Percentiles rank a stretch among this genome's conserved stretches.
Evolutionary conservation across 257 asterid genomes (phyloP).

Genomic region (Sherardia arvensis): DNA sequence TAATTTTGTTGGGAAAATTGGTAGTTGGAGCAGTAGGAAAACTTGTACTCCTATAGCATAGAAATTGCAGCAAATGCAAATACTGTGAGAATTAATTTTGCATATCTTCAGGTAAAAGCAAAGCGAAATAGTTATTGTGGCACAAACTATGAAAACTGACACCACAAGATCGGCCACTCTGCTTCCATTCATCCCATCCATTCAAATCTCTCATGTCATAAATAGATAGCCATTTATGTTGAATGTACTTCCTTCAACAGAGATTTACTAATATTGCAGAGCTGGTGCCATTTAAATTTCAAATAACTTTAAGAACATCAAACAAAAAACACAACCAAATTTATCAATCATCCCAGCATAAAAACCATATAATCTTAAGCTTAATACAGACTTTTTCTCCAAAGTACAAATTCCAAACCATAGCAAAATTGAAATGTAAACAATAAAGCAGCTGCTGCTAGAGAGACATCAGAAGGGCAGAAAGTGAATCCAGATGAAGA

Average conservation of each 20-base stretch:
- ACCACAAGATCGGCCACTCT: slow-evolving; percentile 6
- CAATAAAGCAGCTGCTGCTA: not conserved
- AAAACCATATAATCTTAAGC: not conserved
- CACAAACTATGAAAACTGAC: slow-evolving; percentile 23
- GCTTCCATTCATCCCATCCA: not conserved
- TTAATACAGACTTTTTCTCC: not conserved
- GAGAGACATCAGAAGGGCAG: not conserved
- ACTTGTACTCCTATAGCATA: not conserved
- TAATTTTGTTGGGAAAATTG: not conserved
- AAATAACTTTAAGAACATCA: too few species aligned
- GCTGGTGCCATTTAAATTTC: too few species aligned
- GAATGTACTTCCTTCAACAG: too few species aligned
- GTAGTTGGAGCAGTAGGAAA: not conserved
- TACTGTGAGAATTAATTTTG: not conserved
- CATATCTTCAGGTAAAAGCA: slow-evolving; percentile 12
- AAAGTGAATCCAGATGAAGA: not conserved
- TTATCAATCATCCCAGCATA: not conserved
- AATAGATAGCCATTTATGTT: not conserved
- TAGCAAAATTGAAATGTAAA: not conserved
- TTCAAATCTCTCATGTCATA: not conserved
- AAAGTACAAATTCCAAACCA: not conserved
- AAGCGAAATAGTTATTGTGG: slow-evolving; percentile 18
- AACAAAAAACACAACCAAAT: not conserved
- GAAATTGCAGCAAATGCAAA: not conserved
- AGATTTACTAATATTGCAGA: too few species aligned